Percentiles rank a stretch among this genome's conserved stretches.
These are phyloP conservation scores for Phytophthora capsici DNA, from an alignment of 352 stramenopile species.

Conservation along the genomic window DNA sequence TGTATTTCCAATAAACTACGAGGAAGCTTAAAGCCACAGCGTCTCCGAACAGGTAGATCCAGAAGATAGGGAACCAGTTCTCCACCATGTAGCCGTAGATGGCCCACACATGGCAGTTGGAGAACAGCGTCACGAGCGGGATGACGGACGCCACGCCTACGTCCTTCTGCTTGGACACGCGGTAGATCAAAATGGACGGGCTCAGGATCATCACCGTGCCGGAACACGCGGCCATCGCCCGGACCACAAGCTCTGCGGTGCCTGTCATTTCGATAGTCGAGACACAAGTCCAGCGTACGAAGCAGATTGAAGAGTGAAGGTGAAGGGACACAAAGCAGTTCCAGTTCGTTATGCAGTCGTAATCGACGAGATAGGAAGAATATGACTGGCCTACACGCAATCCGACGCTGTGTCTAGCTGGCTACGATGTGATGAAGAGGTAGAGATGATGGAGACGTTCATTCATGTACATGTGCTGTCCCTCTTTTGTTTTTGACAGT, in stretches of 20 bases:
- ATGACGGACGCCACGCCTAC: constrained; percentile 55
- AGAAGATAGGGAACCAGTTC: constrained; percentile 56
- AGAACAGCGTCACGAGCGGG: constrained; percentile 55
- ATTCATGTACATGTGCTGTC: background rate
- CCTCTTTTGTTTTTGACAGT: constrained; percentile 23
- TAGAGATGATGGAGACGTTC: background rate
- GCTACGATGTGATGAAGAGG: constrained; percentile 17
- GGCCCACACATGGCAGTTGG: constrained; percentile 51
- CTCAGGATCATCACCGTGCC: constrained; percentile 51
- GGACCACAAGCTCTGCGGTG: constrained; percentile 35
- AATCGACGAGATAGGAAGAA: constrained; percentile 33
- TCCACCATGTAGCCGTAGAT: constrained; percentile 43
- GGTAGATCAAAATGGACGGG: constrained; percentile 45
- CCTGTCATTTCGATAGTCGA: constrained; percentile 26
- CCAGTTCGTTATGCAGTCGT: constrained; percentile 1
- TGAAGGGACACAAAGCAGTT: constrained; percentile 12
- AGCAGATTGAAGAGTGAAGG: constrained; percentile 24
- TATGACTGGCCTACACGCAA: background rate
- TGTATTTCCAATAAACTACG: constrained; percentile 35
- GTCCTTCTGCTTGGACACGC: constrained; percentile 40
- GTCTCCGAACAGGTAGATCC: constrained; percentile 45
- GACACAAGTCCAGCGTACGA: background rate
- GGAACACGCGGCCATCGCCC: constrained; percentile 39
- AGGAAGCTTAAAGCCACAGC: constrained; percentile 35
- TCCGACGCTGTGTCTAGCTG: constrained; percentile 1